Base-by-base conservation (phyloP, 805 yeast species). In the Metschnikowia henanensis region DNA sequence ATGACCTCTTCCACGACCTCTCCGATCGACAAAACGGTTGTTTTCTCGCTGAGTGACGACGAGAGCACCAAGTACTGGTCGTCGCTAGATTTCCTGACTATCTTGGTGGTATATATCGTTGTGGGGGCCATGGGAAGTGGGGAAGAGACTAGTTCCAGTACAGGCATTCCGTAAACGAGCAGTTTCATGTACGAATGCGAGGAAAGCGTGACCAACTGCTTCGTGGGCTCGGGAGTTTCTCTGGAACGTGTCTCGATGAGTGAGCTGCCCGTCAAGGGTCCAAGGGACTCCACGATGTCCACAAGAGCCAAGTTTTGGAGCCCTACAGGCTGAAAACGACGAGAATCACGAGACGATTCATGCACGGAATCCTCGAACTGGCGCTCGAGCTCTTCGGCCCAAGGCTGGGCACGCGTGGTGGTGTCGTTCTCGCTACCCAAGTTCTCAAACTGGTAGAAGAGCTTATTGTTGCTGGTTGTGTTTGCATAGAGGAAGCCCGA, bases 401-500 rank as follows among this genome's bases (percentile, higher is more conserved):
- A 42, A 3, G 25, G 15, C 22, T 21, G 32, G 22, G 42, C 30
- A n/a, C 15, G 21, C 2, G 50, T 35, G 2, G 61, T 54, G 18
- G 57, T 41, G 2, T 64, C 68, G 19, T 73, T 74, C 12, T 66
- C 77, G 19, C 78, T 82, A 1, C 95, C 96, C 35, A 90, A 65
- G 38, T 77, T 77, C 49, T 84, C 88, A 55, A 92, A 85, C 59
- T 89, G 96, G 56, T 83, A 87, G n/a, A 87, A 68, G 16, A 69
- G 61, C 54, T 83, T 87, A 55, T 84, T 81, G 22, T 84, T 81
- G 44, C 69, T 61, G 45, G 83, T 83, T 7, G 81, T 67, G 48
- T 83, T 81, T 1, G 84, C 85, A 59, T 80, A 87, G 29, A 92
- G 55, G 51, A 81, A 85, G 0, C 98, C 99, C 6, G 86, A 76